These are phyloP conservation scores for Castanea mollissima DNA, from an alignment of 306 rosid genomes.

Conservation along the genomic window DNA sequence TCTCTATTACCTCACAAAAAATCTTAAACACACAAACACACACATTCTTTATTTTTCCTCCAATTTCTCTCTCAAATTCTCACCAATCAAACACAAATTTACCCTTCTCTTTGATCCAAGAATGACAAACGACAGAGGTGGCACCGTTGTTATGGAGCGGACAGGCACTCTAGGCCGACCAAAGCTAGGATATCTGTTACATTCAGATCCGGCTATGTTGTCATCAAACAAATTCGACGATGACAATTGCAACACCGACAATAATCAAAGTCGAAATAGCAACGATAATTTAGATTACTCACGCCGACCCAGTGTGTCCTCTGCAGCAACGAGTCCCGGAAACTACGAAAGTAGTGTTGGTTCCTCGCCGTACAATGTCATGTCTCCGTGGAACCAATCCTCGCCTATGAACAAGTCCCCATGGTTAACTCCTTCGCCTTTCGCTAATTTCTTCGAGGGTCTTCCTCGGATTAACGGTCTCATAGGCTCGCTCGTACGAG, in stretches of 20 bases:
- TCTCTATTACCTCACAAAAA: background rate
- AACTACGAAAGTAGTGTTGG: constrained; percentile 16
- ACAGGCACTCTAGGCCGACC: constrained; percentile 26
- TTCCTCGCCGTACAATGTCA: constrained; percentile 45
- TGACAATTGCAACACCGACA: background rate
- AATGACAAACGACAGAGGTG: constrained; percentile 49
- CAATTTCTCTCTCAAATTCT: background rate
- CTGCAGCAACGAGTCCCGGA: constrained; percentile 8
- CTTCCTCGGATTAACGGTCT: constrained; percentile 36
- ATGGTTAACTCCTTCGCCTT: constrained; percentile 43
- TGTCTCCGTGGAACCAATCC: constrained; percentile 64
- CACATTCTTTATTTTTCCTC: background rate
- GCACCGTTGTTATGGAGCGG: constrained; percentile 39
- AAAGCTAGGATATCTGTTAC: constrained; percentile 45
- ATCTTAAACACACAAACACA: constrained; percentile 8
- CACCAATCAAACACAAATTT: background rate
- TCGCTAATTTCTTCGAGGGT: constrained; percentile 13
- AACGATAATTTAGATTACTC: constrained; percentile 3
- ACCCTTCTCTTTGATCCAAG: background rate
- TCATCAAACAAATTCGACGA: background rate
- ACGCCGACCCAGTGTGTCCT: constrained; percentile 25
- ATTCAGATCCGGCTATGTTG: constrained; percentile 44
- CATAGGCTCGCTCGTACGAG: constrained; percentile 69
- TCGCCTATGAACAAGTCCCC: constrained; percentile 77
- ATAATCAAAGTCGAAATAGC: background rate